Percentiles rank a stretch among this genome's conserved stretches.
These are phyloP conservation scores for Rhodosporidiobolus sp. DNA, from an alignment of 768 basidiomycete genomes.

Conservation along the genomic window DNA sequence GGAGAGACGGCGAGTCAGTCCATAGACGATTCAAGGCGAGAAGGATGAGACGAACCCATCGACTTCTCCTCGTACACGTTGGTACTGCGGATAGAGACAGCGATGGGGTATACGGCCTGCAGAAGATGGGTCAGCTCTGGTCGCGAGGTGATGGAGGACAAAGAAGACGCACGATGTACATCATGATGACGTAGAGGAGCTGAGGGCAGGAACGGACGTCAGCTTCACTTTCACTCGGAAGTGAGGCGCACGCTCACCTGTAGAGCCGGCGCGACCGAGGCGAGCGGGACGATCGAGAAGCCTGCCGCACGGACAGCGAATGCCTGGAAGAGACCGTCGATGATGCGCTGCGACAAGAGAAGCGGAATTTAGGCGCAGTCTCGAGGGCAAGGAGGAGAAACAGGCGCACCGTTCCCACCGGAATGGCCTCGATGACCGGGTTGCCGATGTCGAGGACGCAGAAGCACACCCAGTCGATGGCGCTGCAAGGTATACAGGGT, in stretches of 20 bases:
- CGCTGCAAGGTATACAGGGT: not conserved
- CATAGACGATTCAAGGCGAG: not conserved
- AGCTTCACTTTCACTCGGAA: conserved; percentile 68
- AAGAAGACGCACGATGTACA: conserved; percentile 65
- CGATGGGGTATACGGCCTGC: conserved; percentile 49
- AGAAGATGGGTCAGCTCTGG: not conserved
- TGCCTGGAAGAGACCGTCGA: conserved; percentile 74
- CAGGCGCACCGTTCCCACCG: conserved; percentile 55
- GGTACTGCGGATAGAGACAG: conserved; percentile 67
- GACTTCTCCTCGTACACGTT: conserved; percentile 83
- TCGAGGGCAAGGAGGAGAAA: too few relatives aligned
- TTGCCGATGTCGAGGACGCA: conserved; percentile 83
- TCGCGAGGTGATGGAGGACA: not conserved
- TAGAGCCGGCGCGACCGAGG: conserved; percentile 78
- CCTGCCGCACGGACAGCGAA: conserved; percentile 78
- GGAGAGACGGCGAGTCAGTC: not conserved
- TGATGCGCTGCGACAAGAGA: conserved; percentile 53
- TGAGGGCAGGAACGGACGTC: not conserved
- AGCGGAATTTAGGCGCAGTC: not conserved
- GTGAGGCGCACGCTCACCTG: conserved; percentile 77
- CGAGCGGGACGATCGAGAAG: conserved; percentile 70
- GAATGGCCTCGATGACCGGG: conserved; percentile 63
- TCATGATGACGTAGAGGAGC: conserved; percentile 84
- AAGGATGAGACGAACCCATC: conserved; percentile 61
- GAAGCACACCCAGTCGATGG: conserved; percentile 84